These are phyloP conservation scores for Alternaria ethzedia DNA, from an alignment of 2,329 filamentous ascomycete genomes.

Conservation along the genomic window DNA sequence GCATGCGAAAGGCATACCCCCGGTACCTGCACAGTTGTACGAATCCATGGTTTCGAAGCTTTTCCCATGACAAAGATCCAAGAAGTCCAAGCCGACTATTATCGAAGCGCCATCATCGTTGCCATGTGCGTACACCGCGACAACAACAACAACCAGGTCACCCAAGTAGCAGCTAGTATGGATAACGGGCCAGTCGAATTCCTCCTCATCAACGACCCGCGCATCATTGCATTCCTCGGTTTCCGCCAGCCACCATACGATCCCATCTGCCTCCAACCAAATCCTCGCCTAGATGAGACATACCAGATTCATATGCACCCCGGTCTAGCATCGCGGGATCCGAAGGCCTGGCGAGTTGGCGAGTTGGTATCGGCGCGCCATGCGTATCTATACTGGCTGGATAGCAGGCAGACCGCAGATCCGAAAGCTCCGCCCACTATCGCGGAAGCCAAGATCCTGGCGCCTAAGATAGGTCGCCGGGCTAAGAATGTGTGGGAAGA, in stretches of 20 bases:
- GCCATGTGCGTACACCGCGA: constrained; percentile 14
- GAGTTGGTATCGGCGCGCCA: constrained; percentile 21
- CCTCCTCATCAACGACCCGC: constrained; percentile 16
- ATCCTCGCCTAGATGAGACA: constrained; percentile 11
- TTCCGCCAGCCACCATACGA: constrained; percentile 7
- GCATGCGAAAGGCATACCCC: not conserved
- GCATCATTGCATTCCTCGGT: constrained; percentile 17
- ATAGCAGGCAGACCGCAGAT: constrained; percentile 9
- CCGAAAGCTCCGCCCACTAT: constrained; percentile 8
- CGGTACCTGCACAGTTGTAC: not conserved
- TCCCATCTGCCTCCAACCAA: not conserved
- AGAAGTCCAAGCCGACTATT: constrained; percentile 18
- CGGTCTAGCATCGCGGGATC: not conserved
- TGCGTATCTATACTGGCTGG: constrained; percentile 25
- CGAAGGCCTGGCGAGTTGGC: constrained; percentile 14
- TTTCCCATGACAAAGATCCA: constrained; percentile 19
- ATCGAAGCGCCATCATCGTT: constrained; percentile 11
- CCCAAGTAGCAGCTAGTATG: constrained; percentile 19
- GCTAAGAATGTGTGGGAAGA: constrained; percentile 20
- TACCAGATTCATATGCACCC: constrained; percentile 13
- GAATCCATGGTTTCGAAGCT: constrained; percentile 16
- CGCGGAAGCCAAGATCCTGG: constrained; percentile 15
- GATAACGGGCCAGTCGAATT: constrained; percentile 21
- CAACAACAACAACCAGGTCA: not conserved
- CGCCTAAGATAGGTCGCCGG: constrained; percentile 5